Evolutionary conservation across 768 basidiomycete genomes (phyloP).

Genomic region (Tylopilus balloui): DNA sequence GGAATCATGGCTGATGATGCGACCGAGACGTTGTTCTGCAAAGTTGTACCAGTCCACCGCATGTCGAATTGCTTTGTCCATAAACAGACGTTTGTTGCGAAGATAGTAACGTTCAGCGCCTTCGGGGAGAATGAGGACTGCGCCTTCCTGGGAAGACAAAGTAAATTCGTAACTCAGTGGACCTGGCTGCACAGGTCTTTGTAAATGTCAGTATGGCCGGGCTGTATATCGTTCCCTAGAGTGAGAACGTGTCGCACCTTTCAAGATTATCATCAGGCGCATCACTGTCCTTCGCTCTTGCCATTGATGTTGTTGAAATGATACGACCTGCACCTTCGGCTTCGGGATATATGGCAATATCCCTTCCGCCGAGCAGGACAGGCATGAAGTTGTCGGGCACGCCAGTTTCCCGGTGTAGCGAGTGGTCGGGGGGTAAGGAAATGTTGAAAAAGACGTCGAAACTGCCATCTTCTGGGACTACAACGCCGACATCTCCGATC

Average conservation of each 20-base stretch:
- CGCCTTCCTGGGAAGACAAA: background rate
- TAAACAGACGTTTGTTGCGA: background rate
- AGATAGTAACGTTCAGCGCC: background rate
- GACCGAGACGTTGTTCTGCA: background rate
- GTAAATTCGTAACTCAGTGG: background rate
- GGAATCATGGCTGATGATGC: background rate
- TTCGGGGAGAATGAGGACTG: background rate
- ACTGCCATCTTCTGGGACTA: constrained; percentile 28
- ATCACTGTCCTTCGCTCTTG: background rate
- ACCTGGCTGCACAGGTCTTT: background rate
- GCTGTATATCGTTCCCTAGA: no score
- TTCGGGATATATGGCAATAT: constrained; percentile 6
- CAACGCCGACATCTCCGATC: constrained; percentile 36
- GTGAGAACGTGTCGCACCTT: background rate
- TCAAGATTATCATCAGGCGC: background rate
- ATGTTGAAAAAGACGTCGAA: constrained; percentile 38
- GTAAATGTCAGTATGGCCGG: background rate
- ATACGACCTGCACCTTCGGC: constrained; percentile 10
- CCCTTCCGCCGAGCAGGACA: constrained; percentile 12
- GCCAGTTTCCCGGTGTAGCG: constrained; percentile 4
- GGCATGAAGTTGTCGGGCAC: constrained; percentile 28
- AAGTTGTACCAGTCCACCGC: background rate
- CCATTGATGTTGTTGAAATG: constrained; percentile 11
- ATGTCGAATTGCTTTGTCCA: background rate
- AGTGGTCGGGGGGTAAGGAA: constrained; percentile 28